A percentile compares a stretch with the other conserved stretches of the same genome.
phyloP scores from a whole-genome alignment of 768 basidiomycete genomes.

The Fistulinella prunicolor region DNA sequence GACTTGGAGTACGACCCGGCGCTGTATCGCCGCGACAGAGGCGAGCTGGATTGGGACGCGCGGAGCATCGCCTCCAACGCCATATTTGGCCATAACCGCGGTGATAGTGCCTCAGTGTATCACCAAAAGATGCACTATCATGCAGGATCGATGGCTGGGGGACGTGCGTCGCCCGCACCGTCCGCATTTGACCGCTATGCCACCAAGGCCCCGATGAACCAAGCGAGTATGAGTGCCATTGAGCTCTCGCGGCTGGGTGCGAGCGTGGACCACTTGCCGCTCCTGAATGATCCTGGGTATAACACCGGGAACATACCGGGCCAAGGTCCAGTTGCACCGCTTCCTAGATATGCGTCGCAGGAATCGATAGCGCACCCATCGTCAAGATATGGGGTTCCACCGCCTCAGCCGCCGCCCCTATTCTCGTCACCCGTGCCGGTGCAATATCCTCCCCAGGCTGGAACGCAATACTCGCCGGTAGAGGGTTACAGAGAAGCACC shows the following conservation, averaged over 20 bases:
- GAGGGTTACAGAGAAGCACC: conserved; percentile 57
- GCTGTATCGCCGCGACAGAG: conserved; percentile 75
- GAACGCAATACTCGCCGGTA: conserved; percentile 22
- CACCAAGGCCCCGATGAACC: conserved; percentile 40
- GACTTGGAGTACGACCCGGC: conserved; percentile 83
- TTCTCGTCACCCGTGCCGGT: conserved; percentile 40
- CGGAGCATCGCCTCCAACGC: conserved; percentile 67
- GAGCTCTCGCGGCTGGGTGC: conserved; percentile 59
- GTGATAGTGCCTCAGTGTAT: conserved; percentile 39
- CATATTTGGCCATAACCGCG: conserved; percentile 40
- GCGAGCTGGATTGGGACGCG: conserved; percentile 86
- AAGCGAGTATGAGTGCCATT: conserved; percentile 35
- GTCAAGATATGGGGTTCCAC: conserved; percentile 32
- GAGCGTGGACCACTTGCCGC: conserved; percentile 52
- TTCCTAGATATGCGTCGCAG: conserved; percentile 25
- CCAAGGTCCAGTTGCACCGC: conserved; percentile 21
- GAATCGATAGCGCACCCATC: conserved; percentile 14
- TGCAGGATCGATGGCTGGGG: conserved; percentile 31
- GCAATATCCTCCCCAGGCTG: conserved; percentile 38
- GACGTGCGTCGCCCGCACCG: conserved; percentile 40
- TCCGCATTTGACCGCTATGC: conserved; percentile 59
- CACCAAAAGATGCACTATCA: conserved; percentile 42
- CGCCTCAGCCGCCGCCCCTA: conserved; percentile 24
- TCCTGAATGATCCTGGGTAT: conserved; percentile 40
- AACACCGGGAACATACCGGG: conserved; percentile 6